Evolutionary conservation across 768 basidiomycete genomes (phyloP), one percentile per base, ranked within the genome.

Genomic region (Kondoa subrosea): DNA sequence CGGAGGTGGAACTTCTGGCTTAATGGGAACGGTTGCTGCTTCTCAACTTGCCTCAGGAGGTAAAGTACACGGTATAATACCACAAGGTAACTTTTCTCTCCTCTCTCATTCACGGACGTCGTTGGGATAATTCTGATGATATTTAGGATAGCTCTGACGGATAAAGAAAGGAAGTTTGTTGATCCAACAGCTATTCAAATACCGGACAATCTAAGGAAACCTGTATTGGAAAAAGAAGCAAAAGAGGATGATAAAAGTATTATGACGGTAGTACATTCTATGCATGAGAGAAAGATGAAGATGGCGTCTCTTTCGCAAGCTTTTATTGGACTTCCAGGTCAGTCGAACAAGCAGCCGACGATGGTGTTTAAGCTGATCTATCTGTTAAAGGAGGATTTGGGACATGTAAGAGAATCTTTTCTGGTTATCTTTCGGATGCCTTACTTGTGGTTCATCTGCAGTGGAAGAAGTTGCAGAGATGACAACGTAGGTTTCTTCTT

Each of bases 401-500:
- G 12, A 50, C 40, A 8, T 50, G 40, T 50, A 50, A 50, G 66
- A 61, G 3, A 3, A 64, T 34, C 32, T 33, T 2, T 32, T 63
- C 62, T 4, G 14, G 21, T 25, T 26, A 21, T 65, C 65, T 50
- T 17, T 12, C 27, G 31, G 15, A 4, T 15, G 65, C 29, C n/a
- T 34, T 25, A 21, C 12, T 33, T 64, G 29, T 15, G 17, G 63
- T 34, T 33, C 16, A 25, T 27, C 26, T 33, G 96, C 92, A 0
- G 89, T 90, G 71, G 95, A 99, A 78, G 93, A 96, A 82, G 88
- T 86, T 32, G 69, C 76, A 27, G 93, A 97, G 77, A 91, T 89
- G 70, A 83, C 85, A 16, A 95, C 92, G 16, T 25, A 8, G 4
- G 58, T 59, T 59, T 59, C 56, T 56, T 15, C 56, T 25, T 25